A percentile compares a stretch with the other conserved stretches of the same genome.
phyloP scores from a whole-genome alignment of 371 early-diverging fungal species.

The Zychaea mexicana region DNA sequence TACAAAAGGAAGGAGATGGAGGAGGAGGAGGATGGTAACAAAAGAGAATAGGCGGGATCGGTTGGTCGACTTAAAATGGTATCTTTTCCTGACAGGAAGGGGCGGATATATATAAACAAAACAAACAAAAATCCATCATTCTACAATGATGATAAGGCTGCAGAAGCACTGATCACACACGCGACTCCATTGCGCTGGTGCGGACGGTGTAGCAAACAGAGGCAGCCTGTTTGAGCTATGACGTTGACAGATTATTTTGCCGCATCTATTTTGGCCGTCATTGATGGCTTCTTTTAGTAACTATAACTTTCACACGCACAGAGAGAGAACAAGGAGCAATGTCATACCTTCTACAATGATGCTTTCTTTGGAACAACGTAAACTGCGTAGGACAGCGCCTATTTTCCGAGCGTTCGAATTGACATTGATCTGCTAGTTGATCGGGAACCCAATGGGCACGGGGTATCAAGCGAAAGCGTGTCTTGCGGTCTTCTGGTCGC shows the following conservation, averaged over 20 bases:
- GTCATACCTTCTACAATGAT: conserved; percentile 42
- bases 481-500: conserved; percentile 24
- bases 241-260: conserved; percentile 38
- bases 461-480: conserved; percentile 31
- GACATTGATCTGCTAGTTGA: conserved; percentile 34
- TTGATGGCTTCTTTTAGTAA: too few species aligned
- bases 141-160: conserved; percentile 22
- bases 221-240: conserved; percentile 43
- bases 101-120: not conserved
- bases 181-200: conserved; percentile 34
- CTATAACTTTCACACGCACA: not conserved
- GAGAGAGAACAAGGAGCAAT: not conserved
- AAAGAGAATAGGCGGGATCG: not conserved
- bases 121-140: not conserved
- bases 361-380: conserved; percentile 37
- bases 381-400: conserved; percentile 19
- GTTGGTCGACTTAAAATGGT: not conserved
- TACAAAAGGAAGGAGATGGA: not conserved
- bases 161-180: conserved; percentile 46
- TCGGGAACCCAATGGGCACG: conserved; percentile 42
- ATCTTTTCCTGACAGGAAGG: not conserved
- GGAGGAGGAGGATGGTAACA: not conserved
- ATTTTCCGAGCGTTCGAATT: conserved; percentile 19
- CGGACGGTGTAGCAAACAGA: conserved; percentile 25
- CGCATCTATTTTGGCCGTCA: conserved; percentile 37